Conservation (phyloP, 2,329 filamentous ascomycete genomes). For the Calonectria pauciramosa region DNA sequence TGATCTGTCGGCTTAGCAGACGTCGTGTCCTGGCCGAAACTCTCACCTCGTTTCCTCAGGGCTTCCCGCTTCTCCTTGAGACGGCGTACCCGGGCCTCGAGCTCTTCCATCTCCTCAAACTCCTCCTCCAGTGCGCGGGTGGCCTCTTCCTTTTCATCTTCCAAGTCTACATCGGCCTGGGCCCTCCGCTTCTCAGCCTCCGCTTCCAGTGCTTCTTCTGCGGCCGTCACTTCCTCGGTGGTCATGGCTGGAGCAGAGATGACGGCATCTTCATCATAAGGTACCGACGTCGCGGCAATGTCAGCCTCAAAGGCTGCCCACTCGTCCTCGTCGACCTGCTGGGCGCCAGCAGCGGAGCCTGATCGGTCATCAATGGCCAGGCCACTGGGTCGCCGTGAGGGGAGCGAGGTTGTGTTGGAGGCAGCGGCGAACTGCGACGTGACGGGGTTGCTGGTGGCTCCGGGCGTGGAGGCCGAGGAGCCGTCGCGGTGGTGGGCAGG, state of each 20-base stretch:
- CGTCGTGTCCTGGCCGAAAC: slow-evolving; percentile 46
- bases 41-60: slow-evolving; percentile 61
- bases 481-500: slow-evolving; percentile 60
- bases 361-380: slow-evolving; percentile 37
- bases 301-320: slow-evolving; percentile 92
- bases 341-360: slow-evolving; percentile 29
- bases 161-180: slow-evolving; percentile 67
- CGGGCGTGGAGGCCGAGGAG: slow-evolving; percentile 58
- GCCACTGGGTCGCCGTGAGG: slow-evolving; percentile 44
- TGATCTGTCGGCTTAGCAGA: slow-evolving; percentile 32
- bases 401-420: slow-evolving; percentile 45
- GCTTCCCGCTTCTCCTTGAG: slow-evolving; percentile 81
- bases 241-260: slow-evolving; percentile 79
- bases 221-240: slow-evolving; percentile 71
- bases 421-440: slow-evolving; percentile 29
- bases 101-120: slow-evolving; percentile 85
- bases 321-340: slow-evolving; percentile 77
- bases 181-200: slow-evolving; percentile 67
- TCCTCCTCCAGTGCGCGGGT: slow-evolving; percentile 80
- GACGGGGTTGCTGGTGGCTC: slow-evolving; percentile 31
- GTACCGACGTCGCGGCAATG: slow-evolving; percentile 66
- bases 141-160: slow-evolving; percentile 82
- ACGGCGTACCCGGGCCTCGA: slow-evolving; percentile 78
- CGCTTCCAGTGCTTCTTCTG: slow-evolving; percentile 63
- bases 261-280: slow-evolving; percentile 64